phyloP scores from a whole-genome alignment of 345 rosid species.

The Theobroma cacao region DNA sequence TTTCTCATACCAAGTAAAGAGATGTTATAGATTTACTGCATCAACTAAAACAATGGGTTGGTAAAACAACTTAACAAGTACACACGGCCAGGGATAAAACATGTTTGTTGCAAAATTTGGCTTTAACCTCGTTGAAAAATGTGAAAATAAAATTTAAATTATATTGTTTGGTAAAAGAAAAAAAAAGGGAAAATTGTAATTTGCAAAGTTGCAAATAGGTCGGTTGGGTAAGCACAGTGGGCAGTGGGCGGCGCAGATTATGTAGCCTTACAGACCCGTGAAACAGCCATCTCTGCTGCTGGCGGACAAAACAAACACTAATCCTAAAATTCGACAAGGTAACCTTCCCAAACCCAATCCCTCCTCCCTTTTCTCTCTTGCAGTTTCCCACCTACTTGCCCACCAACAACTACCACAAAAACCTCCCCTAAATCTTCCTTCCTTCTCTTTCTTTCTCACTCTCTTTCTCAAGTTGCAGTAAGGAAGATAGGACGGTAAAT shows the following conservation, averaged over 20 bases:
- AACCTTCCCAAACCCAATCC: neutral
- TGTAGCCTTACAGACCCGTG: neutral
- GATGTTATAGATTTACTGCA: too few relatives aligned
- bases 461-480: neutral
- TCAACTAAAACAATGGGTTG: too few relatives aligned
- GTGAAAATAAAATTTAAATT: too few relatives aligned
- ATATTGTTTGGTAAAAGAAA: too few relatives aligned
- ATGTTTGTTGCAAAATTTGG: too few relatives aligned
- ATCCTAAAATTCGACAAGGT: neutral
- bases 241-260: neutral
- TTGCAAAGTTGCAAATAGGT: neutral
- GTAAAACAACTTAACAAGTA: too few relatives aligned
- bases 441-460: neutral
- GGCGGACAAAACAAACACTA: constrained; percentile 8
- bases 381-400: neutral
- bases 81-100: too few relatives aligned
- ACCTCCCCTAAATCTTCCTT: neutral
- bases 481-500: neutral
- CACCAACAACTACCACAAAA: neutral
- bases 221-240: neutral
- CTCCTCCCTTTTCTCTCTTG: neutral
- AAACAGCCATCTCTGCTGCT: neutral
- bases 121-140: too few relatives aligned
- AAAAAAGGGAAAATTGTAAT: too few relatives aligned
- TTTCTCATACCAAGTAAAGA: too few relatives aligned